phyloP scores from a whole-genome alignment of 2,329 filamentous ascomycete species.

The Fusarium vanettenii region DNA sequence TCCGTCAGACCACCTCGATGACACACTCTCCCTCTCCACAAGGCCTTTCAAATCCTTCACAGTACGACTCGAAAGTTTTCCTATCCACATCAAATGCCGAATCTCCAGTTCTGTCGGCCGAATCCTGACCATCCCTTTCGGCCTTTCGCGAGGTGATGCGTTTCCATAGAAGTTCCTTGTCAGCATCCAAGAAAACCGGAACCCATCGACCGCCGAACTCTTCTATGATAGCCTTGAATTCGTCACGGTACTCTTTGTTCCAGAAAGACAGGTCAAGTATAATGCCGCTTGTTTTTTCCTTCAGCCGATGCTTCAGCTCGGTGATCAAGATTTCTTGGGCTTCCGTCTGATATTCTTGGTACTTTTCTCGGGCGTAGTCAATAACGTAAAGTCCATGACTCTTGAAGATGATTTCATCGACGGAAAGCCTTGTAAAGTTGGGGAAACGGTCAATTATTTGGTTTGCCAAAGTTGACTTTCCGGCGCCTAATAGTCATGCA shows the following conservation, averaged over 20 bases:
- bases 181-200: conserved; percentile 42
- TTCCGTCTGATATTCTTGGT: background rate
- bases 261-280: conserved; percentile 49
- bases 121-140: conserved; percentile 8
- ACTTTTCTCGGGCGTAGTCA: background rate
- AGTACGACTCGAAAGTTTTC: conserved; percentile 1
- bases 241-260: conserved; percentile 45
- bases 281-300: conserved; percentile 35
- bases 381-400: conserved; percentile 4
- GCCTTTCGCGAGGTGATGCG: conserved; percentile 45
- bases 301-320: conserved; percentile 17
- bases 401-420: background rate
- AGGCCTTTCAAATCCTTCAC: conserved; percentile 1
- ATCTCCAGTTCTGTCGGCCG: conserved; percentile 5
- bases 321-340: background rate
- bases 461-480: conserved; percentile 13
- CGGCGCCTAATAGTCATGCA: background rate
- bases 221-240: conserved; percentile 44
- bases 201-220: conserved; percentile 44
- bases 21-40: conserved; percentile 5
- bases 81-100: conserved; percentile 9
- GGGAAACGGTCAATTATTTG: background rate
- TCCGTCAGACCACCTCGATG: background rate
- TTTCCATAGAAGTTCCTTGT: conserved; percentile 44
- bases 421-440: background rate